Conservation (phyloP, 768 basidiomycete species). For the Tulasnella sp. region DNA sequence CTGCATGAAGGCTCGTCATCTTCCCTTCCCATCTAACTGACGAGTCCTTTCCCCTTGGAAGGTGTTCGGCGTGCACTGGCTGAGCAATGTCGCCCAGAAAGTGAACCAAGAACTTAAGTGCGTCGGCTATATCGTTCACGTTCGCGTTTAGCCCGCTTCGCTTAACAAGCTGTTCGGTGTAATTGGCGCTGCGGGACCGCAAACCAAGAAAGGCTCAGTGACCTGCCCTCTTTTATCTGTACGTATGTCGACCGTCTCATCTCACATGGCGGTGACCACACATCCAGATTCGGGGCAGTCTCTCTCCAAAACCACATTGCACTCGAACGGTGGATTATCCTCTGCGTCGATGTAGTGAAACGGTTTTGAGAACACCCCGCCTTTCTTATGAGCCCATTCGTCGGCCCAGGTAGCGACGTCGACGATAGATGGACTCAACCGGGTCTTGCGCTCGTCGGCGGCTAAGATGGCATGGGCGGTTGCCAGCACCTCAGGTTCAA, state of each 20-base stretch:
- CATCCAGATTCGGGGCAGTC: constrained; percentile 24
- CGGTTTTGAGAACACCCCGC: not conserved
- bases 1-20: constrained; percentile 15
- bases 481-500: not conserved
- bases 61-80: constrained; percentile 24
- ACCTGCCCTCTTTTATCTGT: not conserved
- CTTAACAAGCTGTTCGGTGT: not conserved
- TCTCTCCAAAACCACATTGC: not conserved
- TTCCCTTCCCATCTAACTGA: not conserved
- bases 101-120: constrained; percentile 31
- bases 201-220: not conserved
- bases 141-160: not conserved
- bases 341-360: constrained; percentile 32
- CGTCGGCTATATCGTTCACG: not conserved
- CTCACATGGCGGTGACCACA: constrained; percentile 23
- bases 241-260: not conserved
- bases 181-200: not conserved
- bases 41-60: constrained; percentile 10
- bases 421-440: not conserved
- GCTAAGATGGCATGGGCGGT: not conserved
- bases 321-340: constrained; percentile 22
- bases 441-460: constrained; percentile 6
- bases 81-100: constrained; percentile 32
- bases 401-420: constrained; percentile 31
- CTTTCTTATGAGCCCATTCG: not conserved